Evolutionary conservation across 225 moss, liverwort and hornwort species (phyloP).

Genomic region (Physcomitrium patens): DNA sequence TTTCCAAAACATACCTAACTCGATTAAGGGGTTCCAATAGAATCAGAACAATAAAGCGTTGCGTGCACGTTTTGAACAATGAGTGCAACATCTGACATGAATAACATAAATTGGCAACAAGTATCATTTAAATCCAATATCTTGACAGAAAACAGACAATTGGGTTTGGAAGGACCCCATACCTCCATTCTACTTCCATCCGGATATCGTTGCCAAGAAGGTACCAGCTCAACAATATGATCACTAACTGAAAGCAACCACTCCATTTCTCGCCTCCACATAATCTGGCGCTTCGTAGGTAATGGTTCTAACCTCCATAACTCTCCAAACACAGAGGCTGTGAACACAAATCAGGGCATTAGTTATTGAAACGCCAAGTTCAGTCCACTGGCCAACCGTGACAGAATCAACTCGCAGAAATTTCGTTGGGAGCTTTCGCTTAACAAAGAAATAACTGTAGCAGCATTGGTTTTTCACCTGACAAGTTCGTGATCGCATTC

Average conservation of each 20-base stretch:
- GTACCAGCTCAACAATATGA: constrained; percentile 97
- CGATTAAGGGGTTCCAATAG: not conserved
- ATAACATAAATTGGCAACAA: constrained; percentile 2
- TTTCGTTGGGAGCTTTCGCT: too few relatives aligned
- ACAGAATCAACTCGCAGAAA: constrained; percentile 11
- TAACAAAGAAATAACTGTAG: not conserved
- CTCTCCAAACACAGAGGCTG: constrained; percentile 98
- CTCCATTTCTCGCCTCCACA: constrained; percentile 98
- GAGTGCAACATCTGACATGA: constrained; percentile 2
- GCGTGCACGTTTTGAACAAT: not conserved
- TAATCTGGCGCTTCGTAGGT: constrained; percentile 75
- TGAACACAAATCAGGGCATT: not conserved
- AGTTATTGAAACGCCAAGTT: constrained; percentile 17
- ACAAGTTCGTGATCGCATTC: constrained; percentile 96
- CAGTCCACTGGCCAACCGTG: not conserved
- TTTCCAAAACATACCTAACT: constrained; percentile 6
- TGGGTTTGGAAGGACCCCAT: constrained; percentile 6
- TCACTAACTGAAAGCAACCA: constrained; percentile 96
- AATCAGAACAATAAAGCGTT: not conserved
- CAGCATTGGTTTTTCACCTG: constrained; percentile 53
- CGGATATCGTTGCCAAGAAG: constrained; percentile 82
- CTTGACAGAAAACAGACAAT: constrained; percentile 8
- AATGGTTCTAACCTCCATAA: constrained; percentile 97
- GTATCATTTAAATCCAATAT: not conserved
- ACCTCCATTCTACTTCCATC: constrained; percentile 90